Percentiles rank a stretch among this genome's conserved stretches.
Conservation (phyloP, 1,284 basidiomycete species). For the Schizophyllum commune region DNA sequence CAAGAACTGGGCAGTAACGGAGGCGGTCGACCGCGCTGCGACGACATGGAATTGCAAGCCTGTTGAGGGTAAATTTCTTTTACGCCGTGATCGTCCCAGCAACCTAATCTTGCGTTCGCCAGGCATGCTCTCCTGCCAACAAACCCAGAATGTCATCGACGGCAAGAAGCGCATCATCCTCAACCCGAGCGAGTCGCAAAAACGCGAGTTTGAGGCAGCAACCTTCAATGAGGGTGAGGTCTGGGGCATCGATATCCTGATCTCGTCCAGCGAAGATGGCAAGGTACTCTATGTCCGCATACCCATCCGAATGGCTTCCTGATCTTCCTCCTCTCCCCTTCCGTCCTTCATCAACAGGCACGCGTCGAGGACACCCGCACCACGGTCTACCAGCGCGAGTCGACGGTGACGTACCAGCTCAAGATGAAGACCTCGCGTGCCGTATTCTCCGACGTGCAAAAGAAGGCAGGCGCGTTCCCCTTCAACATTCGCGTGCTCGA, state of each 20-base stretch:
- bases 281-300: constrained; percentile 49
- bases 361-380: constrained; percentile 85
- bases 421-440: constrained; percentile 97
- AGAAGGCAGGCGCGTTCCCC: constrained; percentile 96
- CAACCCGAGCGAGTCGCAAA: constrained; percentile 81
- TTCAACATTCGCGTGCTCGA: constrained; percentile 94
- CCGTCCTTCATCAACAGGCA: constrained; percentile 39
- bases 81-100: not conserved
- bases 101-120: constrained; percentile 4
- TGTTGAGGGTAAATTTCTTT: constrained; percentile 66
- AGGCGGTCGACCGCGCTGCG: constrained; percentile 72
- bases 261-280: constrained; percentile 85
- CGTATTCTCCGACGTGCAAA: constrained; percentile 94
- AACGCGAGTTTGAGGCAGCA: constrained; percentile 75
- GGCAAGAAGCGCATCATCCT: constrained; percentile 95
- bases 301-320: constrained; percentile 1
- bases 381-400: constrained; percentile 89
- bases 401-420: constrained; percentile 85
- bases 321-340: not conserved
- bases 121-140: constrained; percentile 90
- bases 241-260: constrained; percentile 90
- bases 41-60: constrained; percentile 78
- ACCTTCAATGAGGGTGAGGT: constrained; percentile 93
- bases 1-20: constrained; percentile 94
- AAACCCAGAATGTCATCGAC: constrained; percentile 90